These are phyloP conservation scores for Fusarium nanum DNA, from an alignment of 2,329 filamentous ascomycete species.

Conservation along the genomic window DNA sequence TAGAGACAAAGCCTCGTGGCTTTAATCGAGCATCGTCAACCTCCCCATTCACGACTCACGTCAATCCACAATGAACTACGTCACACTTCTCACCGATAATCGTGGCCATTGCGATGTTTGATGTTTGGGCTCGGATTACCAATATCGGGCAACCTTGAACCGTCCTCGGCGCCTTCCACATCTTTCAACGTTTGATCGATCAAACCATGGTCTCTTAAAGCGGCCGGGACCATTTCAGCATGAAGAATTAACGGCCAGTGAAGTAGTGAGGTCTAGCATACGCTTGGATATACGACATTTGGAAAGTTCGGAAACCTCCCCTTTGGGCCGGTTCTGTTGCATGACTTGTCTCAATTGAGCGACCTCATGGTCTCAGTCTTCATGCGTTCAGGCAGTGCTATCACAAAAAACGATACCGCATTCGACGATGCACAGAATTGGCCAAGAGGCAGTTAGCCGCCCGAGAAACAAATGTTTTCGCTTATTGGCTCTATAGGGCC, in stretches of 20 bases:
- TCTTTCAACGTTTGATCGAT: constrained; percentile 31
- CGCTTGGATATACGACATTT: constrained; percentile 20
- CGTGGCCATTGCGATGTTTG: neutral
- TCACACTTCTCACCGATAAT: neutral
- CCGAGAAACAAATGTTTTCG: constrained; percentile 27
- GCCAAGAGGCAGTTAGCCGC: constrained; percentile 46
- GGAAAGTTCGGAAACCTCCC: constrained; percentile 23
- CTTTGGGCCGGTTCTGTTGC: constrained; percentile 35
- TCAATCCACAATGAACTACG: neutral
- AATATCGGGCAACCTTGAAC: neutral
- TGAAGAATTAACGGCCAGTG: constrained; percentile 19
- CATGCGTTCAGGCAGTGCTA: constrained; percentile 40
- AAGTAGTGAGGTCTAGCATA: constrained; percentile 1
- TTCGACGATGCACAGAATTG: constrained; percentile 25
- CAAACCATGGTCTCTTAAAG: constrained; percentile 27
- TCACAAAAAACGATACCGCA: constrained; percentile 38
- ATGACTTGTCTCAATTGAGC: constrained; percentile 43
- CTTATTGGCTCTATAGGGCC: constrained; percentile 38
- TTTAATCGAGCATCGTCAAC: neutral
- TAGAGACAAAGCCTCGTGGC: neutral
- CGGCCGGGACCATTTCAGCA: constrained; percentile 20
- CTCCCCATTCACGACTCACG: neutral
- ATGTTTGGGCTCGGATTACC: neutral
- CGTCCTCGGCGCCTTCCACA: constrained; percentile 19
- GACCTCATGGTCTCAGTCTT: constrained; percentile 36